phyloP scores from a whole-genome alignment of 805 yeast species.

The Wickerhamomyces chaumierensis region DNA sequence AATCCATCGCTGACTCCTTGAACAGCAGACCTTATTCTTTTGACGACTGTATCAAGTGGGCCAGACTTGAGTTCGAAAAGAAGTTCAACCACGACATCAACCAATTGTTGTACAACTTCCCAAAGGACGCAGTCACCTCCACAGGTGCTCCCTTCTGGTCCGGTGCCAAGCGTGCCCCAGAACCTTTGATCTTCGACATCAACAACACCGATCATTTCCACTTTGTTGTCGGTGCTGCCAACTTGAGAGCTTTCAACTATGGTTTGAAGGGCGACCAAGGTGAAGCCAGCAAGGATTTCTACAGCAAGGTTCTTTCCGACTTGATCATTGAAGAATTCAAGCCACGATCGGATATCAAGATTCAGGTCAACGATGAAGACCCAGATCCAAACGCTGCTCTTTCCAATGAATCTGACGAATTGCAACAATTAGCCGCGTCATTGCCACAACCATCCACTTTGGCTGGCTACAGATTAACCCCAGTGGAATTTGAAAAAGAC shows the following conservation, averaged over 20 bases:
- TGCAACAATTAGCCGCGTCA: conserved; percentile 58
- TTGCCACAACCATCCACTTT: conserved; percentile 83
- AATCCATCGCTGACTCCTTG: conserved; percentile 67
- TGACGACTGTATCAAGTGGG: conserved; percentile 95
- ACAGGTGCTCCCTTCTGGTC: conserved; percentile 95
- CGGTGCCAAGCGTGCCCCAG: conserved; percentile 95
- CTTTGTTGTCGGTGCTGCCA: conserved; percentile 83
- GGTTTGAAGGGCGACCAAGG: conserved; percentile 73
- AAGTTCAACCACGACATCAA: conserved; percentile 78
- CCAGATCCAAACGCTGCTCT: conserved; percentile 68
- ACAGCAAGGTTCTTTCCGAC: conserved; percentile 39
- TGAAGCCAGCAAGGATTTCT: conserved; percentile 34
- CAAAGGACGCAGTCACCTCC: conserved; percentile 83
- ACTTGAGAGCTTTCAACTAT: conserved; percentile 79
- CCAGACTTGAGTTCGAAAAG: conserved; percentile 76
- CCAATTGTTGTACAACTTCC: conserved; percentile 90
- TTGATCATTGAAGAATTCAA: conserved; percentile 50
- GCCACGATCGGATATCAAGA: conserved; percentile 67
- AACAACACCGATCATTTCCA: conserved; percentile 68
- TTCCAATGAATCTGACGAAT: conserved; percentile 46
- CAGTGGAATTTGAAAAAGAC: conserved; percentile 97
- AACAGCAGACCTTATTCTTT: conserved; percentile 77
- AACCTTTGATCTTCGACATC: conserved; percentile 69
- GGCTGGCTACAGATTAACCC: conserved; percentile 76
- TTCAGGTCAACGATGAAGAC: conserved; percentile 79